Conservation (phyloP, 2,329 filamentous ascomycete species). For the Endoconidiophora laricicola region DNA sequence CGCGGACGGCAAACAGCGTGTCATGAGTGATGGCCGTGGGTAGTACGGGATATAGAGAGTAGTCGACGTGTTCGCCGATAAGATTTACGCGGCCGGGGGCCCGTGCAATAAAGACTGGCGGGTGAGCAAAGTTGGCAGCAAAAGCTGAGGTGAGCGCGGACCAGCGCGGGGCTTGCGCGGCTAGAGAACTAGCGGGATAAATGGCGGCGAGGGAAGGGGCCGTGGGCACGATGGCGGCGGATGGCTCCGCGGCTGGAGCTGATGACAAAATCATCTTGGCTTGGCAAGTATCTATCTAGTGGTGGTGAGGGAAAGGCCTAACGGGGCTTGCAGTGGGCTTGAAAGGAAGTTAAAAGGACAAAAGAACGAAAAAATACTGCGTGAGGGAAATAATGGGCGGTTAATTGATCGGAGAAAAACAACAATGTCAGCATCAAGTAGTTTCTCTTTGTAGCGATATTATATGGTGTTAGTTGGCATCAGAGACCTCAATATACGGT, state of each 20-base stretch:
- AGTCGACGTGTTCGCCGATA: constrained; percentile 98
- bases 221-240: constrained; percentile 43
- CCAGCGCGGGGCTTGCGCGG: constrained; percentile 58
- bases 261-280: no score
- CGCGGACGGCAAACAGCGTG: constrained; percentile 65
- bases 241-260: neutral
- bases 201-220: constrained; percentile 63
- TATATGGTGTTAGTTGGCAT: no score
- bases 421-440: no score
- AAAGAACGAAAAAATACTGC: no score
- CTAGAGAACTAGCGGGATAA: constrained; percentile 59
- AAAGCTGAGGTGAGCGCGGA: constrained; percentile 56
- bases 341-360: no score
- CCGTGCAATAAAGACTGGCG: constrained; percentile 66
- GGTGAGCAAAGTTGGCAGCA: constrained; percentile 48
- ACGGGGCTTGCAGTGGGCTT: no score
- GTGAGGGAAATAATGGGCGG: no score
- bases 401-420: no score
- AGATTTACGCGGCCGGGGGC: constrained; percentile 94
- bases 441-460: no score
- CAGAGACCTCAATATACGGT: no score
- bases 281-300: no score
- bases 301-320: neutral
- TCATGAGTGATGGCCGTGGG: constrained; percentile 93
- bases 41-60: constrained; percentile 87